Evolutionary conservation across 106 monocot genomes (phyloP).

Genomic region (Dactylorhiza incarnata): DNA sequence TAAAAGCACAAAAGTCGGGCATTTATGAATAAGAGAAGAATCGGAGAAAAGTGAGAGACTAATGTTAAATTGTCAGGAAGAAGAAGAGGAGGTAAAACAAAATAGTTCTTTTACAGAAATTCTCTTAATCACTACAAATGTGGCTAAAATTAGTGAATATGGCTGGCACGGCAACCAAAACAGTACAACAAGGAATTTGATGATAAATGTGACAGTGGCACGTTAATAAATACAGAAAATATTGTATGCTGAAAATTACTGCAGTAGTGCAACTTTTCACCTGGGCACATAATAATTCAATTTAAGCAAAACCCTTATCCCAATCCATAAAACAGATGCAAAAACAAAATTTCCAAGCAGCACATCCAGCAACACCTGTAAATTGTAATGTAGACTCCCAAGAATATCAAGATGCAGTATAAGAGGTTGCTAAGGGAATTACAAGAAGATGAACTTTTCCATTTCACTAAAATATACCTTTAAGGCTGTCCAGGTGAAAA

Average conservation of each 20-base stretch:
- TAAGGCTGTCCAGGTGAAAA: constrained; percentile 23
- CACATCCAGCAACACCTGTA: constrained; percentile 38
- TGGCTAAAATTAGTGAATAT: background rate
- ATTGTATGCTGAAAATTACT: background rate
- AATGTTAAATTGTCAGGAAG: background rate
- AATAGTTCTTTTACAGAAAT: background rate
- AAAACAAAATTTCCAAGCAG: constrained; percentile 22
- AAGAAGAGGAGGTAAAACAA: background rate
- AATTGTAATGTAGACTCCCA: background rate
- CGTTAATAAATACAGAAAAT: background rate
- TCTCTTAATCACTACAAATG: background rate
- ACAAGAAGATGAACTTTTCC: background rate
- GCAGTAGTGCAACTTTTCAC: background rate
- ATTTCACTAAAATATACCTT: constrained; percentile 23
- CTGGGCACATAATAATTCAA: background rate
- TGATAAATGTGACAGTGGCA: background rate
- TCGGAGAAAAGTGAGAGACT: background rate
- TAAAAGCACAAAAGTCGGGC: background rate
- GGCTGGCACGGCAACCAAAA: background rate
- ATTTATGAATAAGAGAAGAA: background rate
- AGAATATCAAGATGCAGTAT: background rate
- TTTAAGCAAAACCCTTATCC: constrained; percentile 7
- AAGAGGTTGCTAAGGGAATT: background rate
- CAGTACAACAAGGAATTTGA: background rate
- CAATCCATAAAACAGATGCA: constrained; percentile 13